A percentile compares a stretch with the other conserved stretches of the same genome.
phyloP scores from a whole-genome alignment of 106 monocot genomes.

The Acorus calamus region DNA sequence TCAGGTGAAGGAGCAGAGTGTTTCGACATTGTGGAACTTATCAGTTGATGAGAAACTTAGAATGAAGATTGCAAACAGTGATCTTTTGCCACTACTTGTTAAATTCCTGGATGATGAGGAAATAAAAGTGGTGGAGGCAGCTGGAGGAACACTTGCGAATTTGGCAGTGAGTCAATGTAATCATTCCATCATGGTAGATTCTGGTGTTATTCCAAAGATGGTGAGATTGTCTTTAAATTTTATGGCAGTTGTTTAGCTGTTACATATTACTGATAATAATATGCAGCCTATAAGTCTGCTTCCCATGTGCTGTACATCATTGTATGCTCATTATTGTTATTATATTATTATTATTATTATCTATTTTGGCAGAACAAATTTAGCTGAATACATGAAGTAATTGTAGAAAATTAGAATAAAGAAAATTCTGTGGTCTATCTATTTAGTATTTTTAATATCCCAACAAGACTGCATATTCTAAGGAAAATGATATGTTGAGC shows the following conservation, averaged over 20 bases:
- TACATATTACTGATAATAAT: too few species aligned
- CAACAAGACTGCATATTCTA: too few species aligned
- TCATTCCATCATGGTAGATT: conserved; percentile 58
- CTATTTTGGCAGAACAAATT: too few species aligned
- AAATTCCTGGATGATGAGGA: conserved; percentile 73
- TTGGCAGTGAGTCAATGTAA: conserved; percentile 41
- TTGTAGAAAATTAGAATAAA: too few species aligned
- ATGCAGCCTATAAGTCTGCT: too few species aligned
- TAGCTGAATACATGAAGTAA: too few species aligned
- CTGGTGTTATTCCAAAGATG: conserved; percentile 68
- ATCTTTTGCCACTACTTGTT: conserved; percentile 42
- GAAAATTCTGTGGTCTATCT: too few species aligned
- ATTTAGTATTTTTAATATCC: too few species aligned
- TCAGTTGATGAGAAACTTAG: conserved; percentile 56
- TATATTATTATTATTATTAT: too few species aligned
- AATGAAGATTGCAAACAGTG: conserved; percentile 37
- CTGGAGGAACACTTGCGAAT: conserved; percentile 69
- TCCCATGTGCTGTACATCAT: too few species aligned
- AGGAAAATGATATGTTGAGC: too few species aligned
- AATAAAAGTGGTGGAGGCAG: conserved; percentile 78
- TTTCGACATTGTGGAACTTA: conserved; percentile 74
- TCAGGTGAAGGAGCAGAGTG: conserved; percentile 69
- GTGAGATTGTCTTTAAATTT: conserved; percentile 28
- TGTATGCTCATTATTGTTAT: too few species aligned
- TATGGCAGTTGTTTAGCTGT: not conserved